Conservation (phyloP, 2,329 filamentous ascomycete species). For the Fusarium oxysporum region DNA sequence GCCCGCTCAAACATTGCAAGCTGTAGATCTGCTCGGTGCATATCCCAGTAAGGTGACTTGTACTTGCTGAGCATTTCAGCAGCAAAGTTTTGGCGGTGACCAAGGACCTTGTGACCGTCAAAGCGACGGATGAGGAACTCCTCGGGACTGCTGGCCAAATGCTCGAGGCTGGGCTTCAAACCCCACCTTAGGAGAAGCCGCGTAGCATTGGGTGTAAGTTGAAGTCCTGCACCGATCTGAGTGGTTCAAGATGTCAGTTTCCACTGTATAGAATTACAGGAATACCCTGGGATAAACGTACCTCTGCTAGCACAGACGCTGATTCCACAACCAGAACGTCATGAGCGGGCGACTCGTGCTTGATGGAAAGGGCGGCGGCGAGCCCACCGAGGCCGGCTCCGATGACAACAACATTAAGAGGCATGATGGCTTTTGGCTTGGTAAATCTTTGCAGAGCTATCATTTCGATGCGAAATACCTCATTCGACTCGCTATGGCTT, state of each 20-base stretch:
- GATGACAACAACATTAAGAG: constrained; percentile 12
- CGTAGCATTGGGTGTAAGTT: neutral
- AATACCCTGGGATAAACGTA: neutral
- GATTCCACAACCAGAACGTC: constrained; percentile 6
- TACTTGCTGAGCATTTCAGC: constrained; percentile 13
- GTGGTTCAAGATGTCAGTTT: neutral
- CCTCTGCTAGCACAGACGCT: neutral
- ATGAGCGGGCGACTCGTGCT: constrained; percentile 7
- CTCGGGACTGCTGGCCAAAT: constrained; percentile 5
- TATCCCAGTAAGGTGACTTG: constrained; percentile 6
- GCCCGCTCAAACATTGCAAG: constrained; percentile 4
- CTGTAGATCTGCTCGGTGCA: constrained; percentile 19
- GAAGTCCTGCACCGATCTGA: neutral
- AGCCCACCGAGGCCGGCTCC: neutral
- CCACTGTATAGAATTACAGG: neutral
- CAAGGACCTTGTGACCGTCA: constrained; percentile 8
- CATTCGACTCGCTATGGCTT: neutral
- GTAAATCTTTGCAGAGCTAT: neutral
- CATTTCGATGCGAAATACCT: neutral
- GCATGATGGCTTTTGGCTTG: neutral
- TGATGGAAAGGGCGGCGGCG: constrained; percentile 12
- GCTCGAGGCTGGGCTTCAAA: neutral
- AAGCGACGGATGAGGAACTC: constrained; percentile 12
- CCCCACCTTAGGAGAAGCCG: neutral
- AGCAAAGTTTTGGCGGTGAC: constrained; percentile 1